Conservation (phyloP, 805 yeast genomes). For the Priceomyces haplophilus region DNA sequence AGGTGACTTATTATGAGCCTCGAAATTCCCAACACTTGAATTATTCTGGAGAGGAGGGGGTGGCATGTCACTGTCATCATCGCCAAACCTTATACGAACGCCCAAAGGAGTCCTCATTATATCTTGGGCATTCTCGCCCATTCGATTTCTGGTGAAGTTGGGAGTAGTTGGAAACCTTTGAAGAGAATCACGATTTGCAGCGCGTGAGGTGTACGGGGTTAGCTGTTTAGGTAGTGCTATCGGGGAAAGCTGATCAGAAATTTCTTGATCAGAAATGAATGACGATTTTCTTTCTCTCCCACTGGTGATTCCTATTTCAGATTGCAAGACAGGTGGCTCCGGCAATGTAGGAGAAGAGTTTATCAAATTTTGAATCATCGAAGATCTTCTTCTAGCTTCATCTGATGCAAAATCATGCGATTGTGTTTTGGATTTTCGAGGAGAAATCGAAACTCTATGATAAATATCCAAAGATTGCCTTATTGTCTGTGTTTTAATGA, state of each 20-base stretch:
- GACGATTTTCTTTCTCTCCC: constrained; percentile 5
- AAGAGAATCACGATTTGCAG: constrained; percentile 10
- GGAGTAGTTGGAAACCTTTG: constrained; percentile 50
- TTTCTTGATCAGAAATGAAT: constrained; percentile 2
- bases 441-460: constrained; percentile 31
- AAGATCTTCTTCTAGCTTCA: constrained; percentile 23
- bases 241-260: constrained; percentile 19
- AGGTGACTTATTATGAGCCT: constrained; percentile 2
- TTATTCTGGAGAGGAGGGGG: constrained; percentile 23
- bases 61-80: constrained; percentile 28
- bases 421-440: constrained; percentile 25
- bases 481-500: constrained; percentile 22
- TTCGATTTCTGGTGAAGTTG: constrained; percentile 29
- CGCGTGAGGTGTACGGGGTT: constrained; percentile 17
- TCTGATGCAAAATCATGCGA: constrained; percentile 9
- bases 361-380: constrained; percentile 32
- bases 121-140: constrained; percentile 15
- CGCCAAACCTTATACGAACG: constrained; percentile 18
- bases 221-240: constrained; percentile 17
- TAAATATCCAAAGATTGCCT: constrained; percentile 30
- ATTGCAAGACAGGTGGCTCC: constrained; percentile 39
- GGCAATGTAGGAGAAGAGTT: constrained; percentile 45
- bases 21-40: neutral
- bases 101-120: constrained; percentile 26
- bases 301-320: constrained; percentile 26